Conservation (phyloP, 352 stramenopile genomes). For the Pythium vanterpoolii region DNA sequence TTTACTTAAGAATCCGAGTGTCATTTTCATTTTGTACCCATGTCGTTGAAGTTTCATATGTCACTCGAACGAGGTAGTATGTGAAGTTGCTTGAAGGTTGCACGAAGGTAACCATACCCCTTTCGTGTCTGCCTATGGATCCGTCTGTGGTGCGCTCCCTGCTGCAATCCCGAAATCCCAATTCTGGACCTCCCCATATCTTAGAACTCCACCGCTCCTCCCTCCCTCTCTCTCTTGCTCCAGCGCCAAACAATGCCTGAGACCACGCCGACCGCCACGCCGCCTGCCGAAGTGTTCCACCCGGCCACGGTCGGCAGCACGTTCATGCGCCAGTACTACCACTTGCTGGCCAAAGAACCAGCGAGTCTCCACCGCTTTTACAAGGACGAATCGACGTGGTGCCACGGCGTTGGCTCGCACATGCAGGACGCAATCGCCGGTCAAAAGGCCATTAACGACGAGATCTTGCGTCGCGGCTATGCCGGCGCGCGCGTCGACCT, state of each 20-base stretch:
- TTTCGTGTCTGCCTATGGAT: conserved; percentile 22
- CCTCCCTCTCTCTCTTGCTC: background rate
- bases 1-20: too few relatives aligned
- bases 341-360: conserved; percentile 81
- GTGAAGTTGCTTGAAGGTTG: conserved; percentile 17
- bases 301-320: conserved; percentile 76
- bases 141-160: background rate
- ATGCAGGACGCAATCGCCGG: conserved; percentile 79
- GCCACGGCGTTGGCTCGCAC: conserved; percentile 72
- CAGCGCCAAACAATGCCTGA: conserved; percentile 38
- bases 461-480: conserved; percentile 80
- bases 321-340: conserved; percentile 90
- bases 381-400: conserved; percentile 83
- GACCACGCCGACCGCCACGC: conserved; percentile 27
- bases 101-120: conserved; percentile 20
- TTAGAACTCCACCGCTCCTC: conserved; percentile 2
- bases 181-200: background rate
- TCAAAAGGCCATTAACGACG: conserved; percentile 79
- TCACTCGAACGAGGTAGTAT: conserved; percentile 3
- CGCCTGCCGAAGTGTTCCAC: conserved; percentile 33
- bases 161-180: conserved; percentile 3
- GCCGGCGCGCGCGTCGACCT: conserved; percentile 74
- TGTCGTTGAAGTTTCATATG: conserved; percentile 1
- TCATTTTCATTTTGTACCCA: too few relatives aligned
- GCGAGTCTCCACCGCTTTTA: conserved; percentile 87